A percentile compares a stretch with the other conserved stretches of the same genome.
Evolutionary conservation across 768 basidiomycete species (phyloP).

Genomic region (Boletus barrowsii): DNA sequence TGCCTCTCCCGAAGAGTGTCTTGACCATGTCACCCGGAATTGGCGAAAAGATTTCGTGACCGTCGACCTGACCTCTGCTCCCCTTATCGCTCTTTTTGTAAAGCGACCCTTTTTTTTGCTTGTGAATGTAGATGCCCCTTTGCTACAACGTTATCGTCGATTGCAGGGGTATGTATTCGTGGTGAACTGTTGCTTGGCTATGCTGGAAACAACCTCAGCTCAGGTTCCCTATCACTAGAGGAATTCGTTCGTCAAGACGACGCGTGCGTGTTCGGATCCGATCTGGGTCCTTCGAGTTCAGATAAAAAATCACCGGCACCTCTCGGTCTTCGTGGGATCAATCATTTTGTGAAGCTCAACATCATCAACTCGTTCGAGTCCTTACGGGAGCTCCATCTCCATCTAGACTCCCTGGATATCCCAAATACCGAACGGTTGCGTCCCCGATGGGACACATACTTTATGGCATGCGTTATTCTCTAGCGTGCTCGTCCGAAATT

Average conservation of each 20-base stretch:
- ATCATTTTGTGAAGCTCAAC: slow-evolving; percentile 56
- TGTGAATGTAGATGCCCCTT: slow-evolving; percentile 77
- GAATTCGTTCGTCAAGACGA: slow-evolving; percentile 78
- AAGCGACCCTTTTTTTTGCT: slow-evolving; percentile 92
- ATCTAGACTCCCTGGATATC: slow-evolving; percentile 70
- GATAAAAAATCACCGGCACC: background rate
- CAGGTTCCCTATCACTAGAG: slow-evolving; percentile 47
- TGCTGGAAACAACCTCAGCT: slow-evolving; percentile 17
- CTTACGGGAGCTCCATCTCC: slow-evolving; percentile 48
- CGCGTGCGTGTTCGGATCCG: slow-evolving; percentile 54
- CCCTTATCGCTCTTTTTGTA: slow-evolving; percentile 63
- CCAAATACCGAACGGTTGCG: slow-evolving; percentile 71
- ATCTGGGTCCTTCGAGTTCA: slow-evolving; percentile 19
- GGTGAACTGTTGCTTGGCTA: background rate
- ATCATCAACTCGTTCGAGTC: slow-evolving; percentile 63
- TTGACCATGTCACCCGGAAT: slow-evolving; percentile 73
- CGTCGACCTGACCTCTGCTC: slow-evolving; percentile 54
- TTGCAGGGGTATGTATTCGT: slow-evolving; percentile 43
- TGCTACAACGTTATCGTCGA: slow-evolving; percentile 65
- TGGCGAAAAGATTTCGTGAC: slow-evolving; percentile 87
- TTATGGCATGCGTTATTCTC: slow-evolving; percentile 65
- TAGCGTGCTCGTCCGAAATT: background rate
- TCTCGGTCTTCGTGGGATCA: slow-evolving; percentile 19
- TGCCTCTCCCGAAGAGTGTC: slow-evolving; percentile 47
- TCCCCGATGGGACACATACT: slow-evolving; percentile 94